Evolutionary conservation across 2,329 filamentous ascomycete genomes (phyloP).

Genomic region (Beauveria australis): DNA sequence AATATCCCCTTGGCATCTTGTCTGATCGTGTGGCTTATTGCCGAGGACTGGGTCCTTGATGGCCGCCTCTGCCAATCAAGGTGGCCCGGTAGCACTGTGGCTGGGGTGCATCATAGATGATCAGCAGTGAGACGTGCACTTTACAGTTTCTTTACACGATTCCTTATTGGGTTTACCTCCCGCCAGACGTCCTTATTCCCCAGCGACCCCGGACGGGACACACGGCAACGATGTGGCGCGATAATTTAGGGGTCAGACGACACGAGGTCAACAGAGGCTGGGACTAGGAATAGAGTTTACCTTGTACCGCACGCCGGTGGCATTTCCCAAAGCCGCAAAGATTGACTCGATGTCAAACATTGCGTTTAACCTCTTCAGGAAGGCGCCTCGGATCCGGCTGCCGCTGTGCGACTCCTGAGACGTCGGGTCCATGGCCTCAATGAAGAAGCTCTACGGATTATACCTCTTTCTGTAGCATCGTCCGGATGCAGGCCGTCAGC

Average conservation of each 20-base stretch:
- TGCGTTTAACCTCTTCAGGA: neutral
- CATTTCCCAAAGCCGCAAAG: slow-evolving; percentile 3
- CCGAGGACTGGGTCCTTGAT: neutral
- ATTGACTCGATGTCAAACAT: neutral
- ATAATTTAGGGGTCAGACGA: neutral
- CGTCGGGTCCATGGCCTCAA: neutral
- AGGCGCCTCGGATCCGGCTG: neutral
- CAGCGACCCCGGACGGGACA: neutral
- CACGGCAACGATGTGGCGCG: neutral
- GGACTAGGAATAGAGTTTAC: neutral
- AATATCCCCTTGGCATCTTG: slow-evolving; percentile 4
- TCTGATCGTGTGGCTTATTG: slow-evolving; percentile 4
- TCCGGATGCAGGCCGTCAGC: neutral
- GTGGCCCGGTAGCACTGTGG: neutral
- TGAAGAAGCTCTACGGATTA: neutral
- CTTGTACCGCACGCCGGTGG: neutral
- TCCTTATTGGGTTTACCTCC: neutral
- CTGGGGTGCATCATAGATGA: neutral
- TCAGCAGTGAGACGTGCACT: neutral
- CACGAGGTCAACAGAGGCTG: neutral
- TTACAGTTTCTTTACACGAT: neutral
- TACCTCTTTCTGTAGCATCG: neutral
- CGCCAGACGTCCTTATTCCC: neutral
- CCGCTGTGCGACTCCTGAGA: neutral
- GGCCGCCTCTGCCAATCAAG: neutral